These are phyloP conservation scores for Thermochaetoides thermophila DNA, from an alignment of 495 filamentous ascomycete genomes.

Conservation along the genomic window DNA sequence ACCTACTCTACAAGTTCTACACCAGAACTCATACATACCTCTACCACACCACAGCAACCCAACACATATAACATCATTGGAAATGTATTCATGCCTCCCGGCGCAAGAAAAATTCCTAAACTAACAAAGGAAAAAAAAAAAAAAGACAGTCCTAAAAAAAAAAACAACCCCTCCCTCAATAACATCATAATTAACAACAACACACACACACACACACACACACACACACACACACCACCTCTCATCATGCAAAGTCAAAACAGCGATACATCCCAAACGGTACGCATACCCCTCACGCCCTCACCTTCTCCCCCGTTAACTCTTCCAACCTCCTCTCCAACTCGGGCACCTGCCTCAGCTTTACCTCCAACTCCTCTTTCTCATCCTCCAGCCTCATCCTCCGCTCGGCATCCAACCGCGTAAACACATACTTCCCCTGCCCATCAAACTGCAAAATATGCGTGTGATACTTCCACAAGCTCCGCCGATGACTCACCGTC, in stretches of 20 bases:
- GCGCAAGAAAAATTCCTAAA: too few relatives aligned
- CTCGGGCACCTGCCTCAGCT: conserved; percentile 72
- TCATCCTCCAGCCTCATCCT: conserved; percentile 83
- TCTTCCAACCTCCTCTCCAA: conserved; percentile 74
- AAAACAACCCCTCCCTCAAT: not conserved
- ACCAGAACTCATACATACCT: too few relatives aligned
- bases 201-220: not conserved
- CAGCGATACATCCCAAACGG: not conserved
- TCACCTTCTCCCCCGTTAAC: conserved; percentile 25
- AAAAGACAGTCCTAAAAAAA: too few relatives aligned
- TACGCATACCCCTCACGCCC: not conserved
- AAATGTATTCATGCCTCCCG: too few relatives aligned
- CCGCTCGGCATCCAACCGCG: conserved; percentile 75
- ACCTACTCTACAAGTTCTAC: too few relatives aligned
- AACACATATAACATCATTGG: too few relatives aligned
- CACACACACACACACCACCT: not conserved
- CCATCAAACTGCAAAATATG: conserved; percentile 95
- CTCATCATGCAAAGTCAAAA: not conserved
- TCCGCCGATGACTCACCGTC: conserved; percentile 83
- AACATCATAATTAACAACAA: too few relatives aligned
- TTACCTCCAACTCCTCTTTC: conserved; percentile 82
- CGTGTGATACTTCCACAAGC: conserved; percentile 90
- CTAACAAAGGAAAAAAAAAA: not conserved
- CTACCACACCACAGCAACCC: too few relatives aligned
- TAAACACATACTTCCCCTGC: conserved; percentile 81